Base-by-base conservation (phyloP, 1,139 yeast species). In the Yamadazyma jaroonii region DNA sequence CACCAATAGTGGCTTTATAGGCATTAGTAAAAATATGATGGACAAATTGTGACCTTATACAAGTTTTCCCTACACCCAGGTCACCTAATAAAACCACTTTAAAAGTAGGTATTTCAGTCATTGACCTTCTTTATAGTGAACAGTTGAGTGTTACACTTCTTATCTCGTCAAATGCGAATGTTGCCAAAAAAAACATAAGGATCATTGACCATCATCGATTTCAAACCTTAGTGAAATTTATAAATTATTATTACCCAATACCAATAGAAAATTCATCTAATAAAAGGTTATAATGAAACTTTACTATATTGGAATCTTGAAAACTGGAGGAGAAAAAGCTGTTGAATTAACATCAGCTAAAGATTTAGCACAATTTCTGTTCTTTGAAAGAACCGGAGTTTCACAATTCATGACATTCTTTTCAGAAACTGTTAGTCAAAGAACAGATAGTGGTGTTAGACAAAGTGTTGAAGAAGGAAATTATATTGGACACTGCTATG, bases 341-440 rank as follows among this genome's bases (percentile, higher is more conserved):
- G 64, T 86, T 38, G 96, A 88, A 62, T 74, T 94, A 41, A 68
- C 89, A 10, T 74, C 84, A 25, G 90, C 92, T 25, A 79, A 85
- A 50, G 97, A 94, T 56, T 73, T 94, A 44, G 72, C 86, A 24
- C 84, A 83, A 52, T 92, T 90, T 63, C 81, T 95, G 30, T 94
- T 86, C 63, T 90, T 94, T 59, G 95, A 88, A 64, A 73, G 94
- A 50, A 66, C 74, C 42, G 78, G 79, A 44, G 89, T 83, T 22
- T 76, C 82, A 5, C 97, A 92, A 62, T 92, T 92, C 65, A 87
- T 92, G 96, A 79, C 95, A 3, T 94, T 94, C 61, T 90, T 92
- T 63, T 77, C 95, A 15, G 87, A 81, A 53, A 92, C 98, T 6
- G 92, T 92, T 17, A 81, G 96, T 9, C 84, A 82, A 48, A 80